Conservation (phyloP, 2,329 filamentous ascomycete genomes). For the Calonectria fujianensis region DNA sequence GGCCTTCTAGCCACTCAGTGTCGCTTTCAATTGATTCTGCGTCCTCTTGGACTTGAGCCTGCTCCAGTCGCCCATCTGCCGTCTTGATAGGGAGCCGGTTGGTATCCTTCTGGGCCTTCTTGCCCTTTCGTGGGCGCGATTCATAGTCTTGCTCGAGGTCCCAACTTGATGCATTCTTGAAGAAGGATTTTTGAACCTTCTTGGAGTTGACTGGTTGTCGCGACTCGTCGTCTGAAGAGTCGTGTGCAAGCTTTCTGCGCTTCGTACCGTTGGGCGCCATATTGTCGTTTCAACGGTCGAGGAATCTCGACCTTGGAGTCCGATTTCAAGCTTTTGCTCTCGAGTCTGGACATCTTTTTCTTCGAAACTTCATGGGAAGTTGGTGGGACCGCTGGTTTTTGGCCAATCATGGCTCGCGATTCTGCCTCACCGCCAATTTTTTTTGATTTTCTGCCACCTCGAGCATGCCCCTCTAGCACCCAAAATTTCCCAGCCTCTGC, state of each 20-base stretch:
- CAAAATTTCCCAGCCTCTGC: constrained; percentile 44
- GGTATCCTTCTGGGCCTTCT: constrained; percentile 82
- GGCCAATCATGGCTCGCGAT: constrained; percentile 49
- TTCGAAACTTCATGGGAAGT: constrained; percentile 43
- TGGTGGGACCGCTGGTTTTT: constrained; percentile 27
- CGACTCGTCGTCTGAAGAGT: constrained; percentile 67
- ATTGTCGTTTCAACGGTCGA: constrained; percentile 37
- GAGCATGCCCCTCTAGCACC: constrained; percentile 43
- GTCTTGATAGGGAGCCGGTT: constrained; percentile 92
- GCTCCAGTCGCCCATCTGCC: constrained; percentile 82
- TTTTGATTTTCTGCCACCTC: constrained; percentile 59
- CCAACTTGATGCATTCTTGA: constrained; percentile 87
- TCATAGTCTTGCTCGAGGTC: constrained; percentile 96
- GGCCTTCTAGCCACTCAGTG: constrained; percentile 78
- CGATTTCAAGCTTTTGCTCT: constrained; percentile 47
- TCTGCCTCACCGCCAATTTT: constrained; percentile 63
- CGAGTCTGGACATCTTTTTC: constrained; percentile 43
- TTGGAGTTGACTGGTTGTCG: constrained; percentile 57
- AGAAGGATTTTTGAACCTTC: constrained; percentile 78
- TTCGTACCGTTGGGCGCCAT: constrained; percentile 73
- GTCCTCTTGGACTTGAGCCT: constrained; percentile 71
- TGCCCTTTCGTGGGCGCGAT: constrained; percentile 84
- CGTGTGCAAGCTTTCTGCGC: constrained; percentile 75
- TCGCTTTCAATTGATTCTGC: constrained; percentile 76
- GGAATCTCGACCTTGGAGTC: constrained; percentile 35